A percentile compares a stretch with the other conserved stretches of the same genome.
Conservation (phyloP, 1,284 basidiomycete genomes). For the Trichosporon inkin region DNA sequence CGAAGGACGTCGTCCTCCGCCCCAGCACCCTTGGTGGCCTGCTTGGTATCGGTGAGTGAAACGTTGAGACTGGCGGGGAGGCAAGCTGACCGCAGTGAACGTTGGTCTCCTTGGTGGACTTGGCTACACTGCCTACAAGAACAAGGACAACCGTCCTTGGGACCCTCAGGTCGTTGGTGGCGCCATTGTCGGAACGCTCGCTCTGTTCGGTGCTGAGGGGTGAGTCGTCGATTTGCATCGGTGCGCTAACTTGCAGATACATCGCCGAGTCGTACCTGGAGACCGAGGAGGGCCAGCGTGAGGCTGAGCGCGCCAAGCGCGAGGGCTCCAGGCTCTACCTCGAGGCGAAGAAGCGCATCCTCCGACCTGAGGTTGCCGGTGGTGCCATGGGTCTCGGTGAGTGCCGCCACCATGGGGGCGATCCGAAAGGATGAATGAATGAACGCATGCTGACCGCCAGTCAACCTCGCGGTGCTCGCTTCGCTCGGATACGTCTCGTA, state of each 20-base stretch:
- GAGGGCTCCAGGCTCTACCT: slow-evolving; percentile 63
- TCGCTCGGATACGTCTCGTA: slow-evolving; percentile 66
- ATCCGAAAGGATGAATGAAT: too few relatives aligned
- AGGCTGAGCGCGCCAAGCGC: slow-evolving; percentile 59
- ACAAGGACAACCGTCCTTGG: slow-evolving; percentile 60
- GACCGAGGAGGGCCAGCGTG: slow-evolving; percentile 59
- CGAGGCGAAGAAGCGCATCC: slow-evolving; percentile 59
- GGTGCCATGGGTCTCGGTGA: slow-evolving; percentile 63
- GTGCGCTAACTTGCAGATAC: slow-evolving; percentile 47
- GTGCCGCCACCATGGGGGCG: too few relatives aligned
- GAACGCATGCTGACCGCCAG: slow-evolving; percentile 47
- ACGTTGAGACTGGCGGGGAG: not conserved
- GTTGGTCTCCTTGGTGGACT: slow-evolving; percentile 63
- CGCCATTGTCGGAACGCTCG: slow-evolving; percentile 57
- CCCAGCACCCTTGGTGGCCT: slow-evolving; percentile 70
- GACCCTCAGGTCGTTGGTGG: slow-evolving; percentile 59
- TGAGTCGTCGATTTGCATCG: too few relatives aligned
- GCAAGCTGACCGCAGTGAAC: slow-evolving; percentile 58
- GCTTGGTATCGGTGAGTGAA: slow-evolving; percentile 61
- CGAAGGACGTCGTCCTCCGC: slow-evolving; percentile 61
- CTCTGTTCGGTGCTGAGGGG: slow-evolving; percentile 61
- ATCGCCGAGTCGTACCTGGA: slow-evolving; percentile 61
- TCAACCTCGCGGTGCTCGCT: slow-evolving; percentile 66
- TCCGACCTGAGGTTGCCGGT: slow-evolving; percentile 65
- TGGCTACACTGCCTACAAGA: slow-evolving; percentile 64